phyloP scores from a whole-genome alignment of 2,329 filamentous ascomycete genomes.

The Trichoderma arundinaceum region DNA sequence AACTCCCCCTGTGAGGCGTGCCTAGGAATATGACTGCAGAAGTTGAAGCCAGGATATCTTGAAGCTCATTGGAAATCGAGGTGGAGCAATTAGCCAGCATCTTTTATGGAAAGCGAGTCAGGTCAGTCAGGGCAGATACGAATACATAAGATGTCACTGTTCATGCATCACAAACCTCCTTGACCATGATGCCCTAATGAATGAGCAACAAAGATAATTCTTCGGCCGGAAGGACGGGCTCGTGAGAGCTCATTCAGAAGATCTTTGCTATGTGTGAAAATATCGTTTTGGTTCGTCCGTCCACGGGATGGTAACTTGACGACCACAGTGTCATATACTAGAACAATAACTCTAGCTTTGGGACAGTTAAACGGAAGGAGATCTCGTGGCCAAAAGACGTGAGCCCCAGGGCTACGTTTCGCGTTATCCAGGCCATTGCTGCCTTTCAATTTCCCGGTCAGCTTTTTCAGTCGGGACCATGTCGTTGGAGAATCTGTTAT shows the following conservation, averaged over 20 bases:
- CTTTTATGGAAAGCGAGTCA: too few relatives aligned
- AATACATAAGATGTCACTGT: too few relatives aligned
- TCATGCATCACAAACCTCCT: conserved; percentile 6
- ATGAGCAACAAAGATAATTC: not conserved
- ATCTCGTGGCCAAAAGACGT: not conserved
- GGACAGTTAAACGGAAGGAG: not conserved
- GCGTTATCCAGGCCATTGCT: too few relatives aligned
- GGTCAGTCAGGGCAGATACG: too few relatives aligned
- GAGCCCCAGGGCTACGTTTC: too few relatives aligned
- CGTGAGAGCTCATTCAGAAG: not conserved
- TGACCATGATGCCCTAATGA: not conserved
- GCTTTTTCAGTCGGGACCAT: too few relatives aligned
- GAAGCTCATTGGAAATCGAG: too few relatives aligned
- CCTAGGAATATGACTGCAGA: not conserved
- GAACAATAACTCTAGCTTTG: not conserved
- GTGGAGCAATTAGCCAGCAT: too few relatives aligned
- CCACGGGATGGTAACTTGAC: not conserved
- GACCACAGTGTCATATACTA: not conserved
- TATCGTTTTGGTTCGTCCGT: not conserved
- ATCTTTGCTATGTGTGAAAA: not conserved
- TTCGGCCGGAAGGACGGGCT: not conserved
- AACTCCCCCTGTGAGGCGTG: not conserved
- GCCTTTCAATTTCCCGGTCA: too few relatives aligned
- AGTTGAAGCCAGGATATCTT: not conserved
- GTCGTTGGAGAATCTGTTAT: too few relatives aligned